Evolutionary conservation across 2,329 filamentous ascomycete genomes (phyloP).

Genomic region (Ophiostoma novo-ulmi): DNA sequence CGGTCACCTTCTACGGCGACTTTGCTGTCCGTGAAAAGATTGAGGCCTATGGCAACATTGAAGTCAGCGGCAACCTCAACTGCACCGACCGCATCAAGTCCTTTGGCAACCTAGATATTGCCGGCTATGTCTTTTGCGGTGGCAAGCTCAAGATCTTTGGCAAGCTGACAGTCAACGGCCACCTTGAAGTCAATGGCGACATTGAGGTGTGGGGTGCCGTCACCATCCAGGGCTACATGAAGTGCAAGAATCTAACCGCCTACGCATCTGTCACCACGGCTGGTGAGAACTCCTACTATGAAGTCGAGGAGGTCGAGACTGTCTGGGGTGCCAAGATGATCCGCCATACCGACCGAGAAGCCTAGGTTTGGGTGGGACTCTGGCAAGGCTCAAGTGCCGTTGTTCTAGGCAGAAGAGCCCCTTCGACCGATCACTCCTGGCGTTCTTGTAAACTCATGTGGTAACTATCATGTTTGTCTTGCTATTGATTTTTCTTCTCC

Average conservation of each 20-base stretch:
- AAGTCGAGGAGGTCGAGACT: slow-evolving; percentile 41
- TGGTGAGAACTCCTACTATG: slow-evolving; percentile 42
- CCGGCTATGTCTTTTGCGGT: slow-evolving; percentile 36
- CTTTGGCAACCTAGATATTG: slow-evolving; percentile 43
- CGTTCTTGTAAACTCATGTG: not conserved
- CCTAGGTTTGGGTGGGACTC: slow-evolving; percentile 32
- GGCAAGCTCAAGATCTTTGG: slow-evolving; percentile 46
- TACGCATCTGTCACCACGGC: slow-evolving; percentile 46
- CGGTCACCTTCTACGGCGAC: slow-evolving; percentile 42
- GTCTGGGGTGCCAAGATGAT: slow-evolving; percentile 42
- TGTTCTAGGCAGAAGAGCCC: not conserved
- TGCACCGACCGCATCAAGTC: slow-evolving; percentile 40
- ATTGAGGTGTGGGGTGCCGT: slow-evolving; percentile 47
- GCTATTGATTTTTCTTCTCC: not conserved
- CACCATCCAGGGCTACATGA: slow-evolving; percentile 41
- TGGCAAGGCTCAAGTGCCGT: not conserved
- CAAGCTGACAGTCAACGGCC: slow-evolving; percentile 42
- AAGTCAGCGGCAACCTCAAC: slow-evolving; percentile 40
- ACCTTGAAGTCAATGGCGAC: slow-evolving; percentile 38
- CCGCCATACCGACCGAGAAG: slow-evolving; percentile 37
- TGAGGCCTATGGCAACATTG: slow-evolving; percentile 44
- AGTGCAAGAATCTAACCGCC: slow-evolving; percentile 42
- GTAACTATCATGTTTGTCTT: not conserved
- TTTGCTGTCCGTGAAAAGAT: slow-evolving; percentile 42
- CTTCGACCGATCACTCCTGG: not conserved